These are phyloP conservation scores for Pelagophyceae sp. DNA, from an alignment of 352 stramenopile species.

Conservation along the genomic window DNA sequence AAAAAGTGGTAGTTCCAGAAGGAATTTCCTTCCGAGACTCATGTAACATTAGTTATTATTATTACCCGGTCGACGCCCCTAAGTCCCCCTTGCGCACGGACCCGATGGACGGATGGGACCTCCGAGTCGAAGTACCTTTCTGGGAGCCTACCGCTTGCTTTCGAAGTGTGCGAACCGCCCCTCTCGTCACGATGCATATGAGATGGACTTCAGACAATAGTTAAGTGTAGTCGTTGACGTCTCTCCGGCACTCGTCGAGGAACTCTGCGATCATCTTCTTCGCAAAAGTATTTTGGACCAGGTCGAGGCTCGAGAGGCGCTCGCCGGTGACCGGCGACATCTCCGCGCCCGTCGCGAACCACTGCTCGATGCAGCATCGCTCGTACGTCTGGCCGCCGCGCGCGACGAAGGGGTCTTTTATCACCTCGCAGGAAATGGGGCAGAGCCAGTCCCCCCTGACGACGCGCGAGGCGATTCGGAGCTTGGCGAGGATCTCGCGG, in stretches of 20 bases:
- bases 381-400: constrained; percentile 82
- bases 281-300: background rate
- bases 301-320: background rate
- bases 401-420: constrained; percentile 75
- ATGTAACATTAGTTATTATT: too few species aligned
- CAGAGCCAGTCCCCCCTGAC: constrained; percentile 34
- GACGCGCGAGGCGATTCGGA: background rate
- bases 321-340: constrained; percentile 7
- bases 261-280: background rate
- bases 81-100: too few species aligned
- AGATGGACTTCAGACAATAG: too few species aligned
- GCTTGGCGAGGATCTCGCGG: background rate
- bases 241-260: background rate
- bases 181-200: too few species aligned
- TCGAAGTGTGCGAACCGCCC: too few species aligned
- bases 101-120: too few species aligned
- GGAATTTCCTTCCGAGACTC: too few species aligned
- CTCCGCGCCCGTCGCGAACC: constrained; percentile 69
- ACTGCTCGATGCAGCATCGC: constrained; percentile 67
- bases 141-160: too few species aligned
- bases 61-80: too few species aligned
- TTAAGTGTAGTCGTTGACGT: too few species aligned
- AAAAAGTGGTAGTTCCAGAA: too few species aligned
- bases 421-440: constrained; percentile 69
- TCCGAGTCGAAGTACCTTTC: too few species aligned